These are phyloP conservation scores for Suhomyces sp. DNA, from an alignment of 805 yeast species.

Conservation along the genomic window DNA sequence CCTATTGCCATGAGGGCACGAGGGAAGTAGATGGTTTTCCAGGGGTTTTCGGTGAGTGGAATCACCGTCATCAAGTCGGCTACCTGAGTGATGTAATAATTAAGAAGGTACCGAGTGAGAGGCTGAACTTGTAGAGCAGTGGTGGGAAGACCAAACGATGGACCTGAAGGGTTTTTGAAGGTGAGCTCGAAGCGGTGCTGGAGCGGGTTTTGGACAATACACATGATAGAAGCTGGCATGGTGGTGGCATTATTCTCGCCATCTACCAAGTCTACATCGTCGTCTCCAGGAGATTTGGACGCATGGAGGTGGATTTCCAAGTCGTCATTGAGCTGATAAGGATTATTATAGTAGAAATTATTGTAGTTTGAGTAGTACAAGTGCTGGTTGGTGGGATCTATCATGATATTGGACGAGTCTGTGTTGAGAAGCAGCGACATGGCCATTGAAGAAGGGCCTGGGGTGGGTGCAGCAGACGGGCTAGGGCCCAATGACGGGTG, in stretches of 20 bases:
- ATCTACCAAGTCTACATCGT: slow-evolving; percentile 29
- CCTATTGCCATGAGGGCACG: slow-evolving; percentile 80
- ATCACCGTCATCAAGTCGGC: slow-evolving; percentile 78
- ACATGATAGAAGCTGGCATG: slow-evolving; percentile 57
- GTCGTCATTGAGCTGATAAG: slow-evolving; percentile 36
- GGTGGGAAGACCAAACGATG: slow-evolving; percentile 45
- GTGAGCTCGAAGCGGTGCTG: slow-evolving; percentile 42
- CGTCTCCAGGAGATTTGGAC: slow-evolving; percentile 19
- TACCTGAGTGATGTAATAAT: slow-evolving; percentile 70
- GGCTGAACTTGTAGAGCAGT: slow-evolving; percentile 66
- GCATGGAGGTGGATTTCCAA: slow-evolving; percentile 46
- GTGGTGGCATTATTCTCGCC: slow-evolving; percentile 35
- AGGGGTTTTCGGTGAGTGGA: slow-evolving; percentile 72
- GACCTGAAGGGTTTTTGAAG: slow-evolving; percentile 21
- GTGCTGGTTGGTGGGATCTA: slow-evolving; percentile 36
- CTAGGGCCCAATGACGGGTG: slow-evolving; percentile 43
- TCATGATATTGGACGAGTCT: slow-evolving; percentile 10
- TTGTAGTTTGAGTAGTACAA: slow-evolving; percentile 38
- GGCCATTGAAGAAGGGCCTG: slow-evolving; percentile 8
- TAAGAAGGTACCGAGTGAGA: slow-evolving; percentile 65
- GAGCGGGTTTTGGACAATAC: slow-evolving; percentile 37
- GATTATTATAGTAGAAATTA: slow-evolving; percentile 38
- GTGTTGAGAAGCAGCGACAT: slow-evolving; percentile 17
- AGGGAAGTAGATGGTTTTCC: slow-evolving; percentile 86
- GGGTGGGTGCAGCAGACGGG: not conserved